These are phyloP conservation scores for Atkinsonella hypoxylon DNA, from an alignment of 2,329 filamentous ascomycete species.

Conservation along the genomic window DNA sequence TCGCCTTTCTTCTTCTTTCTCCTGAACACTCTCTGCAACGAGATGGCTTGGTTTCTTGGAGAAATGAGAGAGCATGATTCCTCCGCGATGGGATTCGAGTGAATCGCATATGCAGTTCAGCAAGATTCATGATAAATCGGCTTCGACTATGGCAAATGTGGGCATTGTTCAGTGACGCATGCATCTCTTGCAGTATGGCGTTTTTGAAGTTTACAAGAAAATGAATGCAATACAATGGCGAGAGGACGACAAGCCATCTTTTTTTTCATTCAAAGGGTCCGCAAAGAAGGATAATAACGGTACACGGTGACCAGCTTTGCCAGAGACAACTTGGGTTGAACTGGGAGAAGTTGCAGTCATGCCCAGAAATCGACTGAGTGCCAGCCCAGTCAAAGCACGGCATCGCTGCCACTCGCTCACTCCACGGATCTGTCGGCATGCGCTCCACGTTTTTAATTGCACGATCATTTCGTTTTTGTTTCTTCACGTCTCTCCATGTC, in stretches of 20 bases:
- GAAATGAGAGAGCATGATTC: neutral
- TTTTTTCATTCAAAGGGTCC: neutral
- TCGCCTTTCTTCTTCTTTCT: neutral
- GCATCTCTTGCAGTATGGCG: neutral
- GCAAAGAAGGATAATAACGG: too few relatives aligned
- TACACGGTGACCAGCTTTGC: neutral
- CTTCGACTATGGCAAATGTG: neutral
- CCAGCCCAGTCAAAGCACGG: neutral
- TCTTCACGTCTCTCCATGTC: neutral
- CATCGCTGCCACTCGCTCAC: too few relatives aligned
- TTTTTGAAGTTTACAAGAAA: neutral
- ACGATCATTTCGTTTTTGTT: neutral
- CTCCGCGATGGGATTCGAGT: neutral
- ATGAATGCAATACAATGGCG: neutral
- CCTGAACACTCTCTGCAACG: too few relatives aligned
- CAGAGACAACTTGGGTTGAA: neutral
- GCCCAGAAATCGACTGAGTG: neutral
- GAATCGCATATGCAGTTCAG: neutral
- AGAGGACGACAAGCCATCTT: neutral
- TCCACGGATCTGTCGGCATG: neutral
- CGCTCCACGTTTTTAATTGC: neutral
- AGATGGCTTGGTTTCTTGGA: too few relatives aligned
- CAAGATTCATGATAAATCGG: neutral
- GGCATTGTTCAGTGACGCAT: neutral
- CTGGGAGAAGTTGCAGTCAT: too few relatives aligned